These are phyloP conservation scores for Pilasporangium apinafurcum DNA, from an alignment of 352 stramenopile species.

Conservation along the genomic window DNA sequence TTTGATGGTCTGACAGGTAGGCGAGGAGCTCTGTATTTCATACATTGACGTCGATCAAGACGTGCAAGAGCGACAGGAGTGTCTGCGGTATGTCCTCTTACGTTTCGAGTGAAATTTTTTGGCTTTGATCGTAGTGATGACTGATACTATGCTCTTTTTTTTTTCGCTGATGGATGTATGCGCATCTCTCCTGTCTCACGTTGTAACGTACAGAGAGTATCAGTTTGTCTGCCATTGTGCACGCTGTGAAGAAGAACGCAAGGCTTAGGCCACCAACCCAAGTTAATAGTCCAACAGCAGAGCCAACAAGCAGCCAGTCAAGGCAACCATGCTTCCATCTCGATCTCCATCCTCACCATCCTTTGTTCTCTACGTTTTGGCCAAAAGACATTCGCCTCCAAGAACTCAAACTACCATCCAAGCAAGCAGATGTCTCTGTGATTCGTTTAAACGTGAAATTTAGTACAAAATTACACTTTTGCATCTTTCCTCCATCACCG, in stretches of 20 bases:
- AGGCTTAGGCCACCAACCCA: constrained; percentile 21
- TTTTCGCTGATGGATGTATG: constrained; percentile 8
- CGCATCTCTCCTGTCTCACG: constrained; percentile 6
- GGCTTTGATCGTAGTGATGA: background rate
- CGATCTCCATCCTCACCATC: too few relatives aligned
- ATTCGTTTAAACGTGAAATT: too few relatives aligned
- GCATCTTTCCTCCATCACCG: too few relatives aligned
- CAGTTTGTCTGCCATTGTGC: constrained; percentile 72
- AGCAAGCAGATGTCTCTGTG: too few relatives aligned
- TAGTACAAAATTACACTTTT: too few relatives aligned
- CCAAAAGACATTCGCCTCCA: too few relatives aligned
- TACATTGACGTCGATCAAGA: constrained; percentile 91
- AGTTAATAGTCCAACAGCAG: background rate
- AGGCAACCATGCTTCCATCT: too few relatives aligned
- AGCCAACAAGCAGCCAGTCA: too few relatives aligned
- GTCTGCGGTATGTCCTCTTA: constrained; percentile 50
- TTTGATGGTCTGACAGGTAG: constrained; percentile 44
- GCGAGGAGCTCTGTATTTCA: constrained; percentile 93
- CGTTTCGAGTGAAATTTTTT: too few relatives aligned
- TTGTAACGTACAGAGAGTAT: constrained; percentile 44
- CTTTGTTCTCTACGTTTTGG: too few relatives aligned
- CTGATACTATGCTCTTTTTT: background rate
- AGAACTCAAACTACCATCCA: too few relatives aligned
- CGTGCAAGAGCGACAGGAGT: constrained; percentile 72
- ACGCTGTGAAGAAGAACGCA: constrained; percentile 54